A percentile compares a stretch with the other conserved stretches of the same genome.
Conservation (phyloP, 164 flowering plant species). For the Umbellularia californica region DNA sequence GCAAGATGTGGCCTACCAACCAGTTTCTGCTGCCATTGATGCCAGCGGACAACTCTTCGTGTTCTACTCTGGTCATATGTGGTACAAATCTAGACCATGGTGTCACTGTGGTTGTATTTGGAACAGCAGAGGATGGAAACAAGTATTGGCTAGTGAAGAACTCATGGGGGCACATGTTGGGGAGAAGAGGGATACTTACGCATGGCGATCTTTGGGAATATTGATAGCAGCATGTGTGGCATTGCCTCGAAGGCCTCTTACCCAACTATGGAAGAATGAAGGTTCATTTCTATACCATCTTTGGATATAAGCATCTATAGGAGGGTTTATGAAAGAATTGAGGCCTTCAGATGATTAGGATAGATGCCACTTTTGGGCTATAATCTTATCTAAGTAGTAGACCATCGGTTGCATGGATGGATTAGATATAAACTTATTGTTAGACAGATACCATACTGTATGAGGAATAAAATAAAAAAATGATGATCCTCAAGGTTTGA, state of each 20-base stretch:
- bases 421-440: too few relatives aligned
- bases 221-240: conserved; percentile 22
- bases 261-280: conserved; percentile 3
- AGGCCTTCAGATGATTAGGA: too few relatives aligned
- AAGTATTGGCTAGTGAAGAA: conserved; percentile 31
- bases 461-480: neutral
- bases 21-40: conserved; percentile 15
- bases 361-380: too few relatives aligned
- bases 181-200: conserved; percentile 27
- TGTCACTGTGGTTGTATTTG: conserved; percentile 25
- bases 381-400: too few relatives aligned
- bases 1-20: conserved; percentile 11
- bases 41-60: conserved; percentile 1
- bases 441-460: too few relatives aligned
- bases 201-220: conserved; percentile 10
- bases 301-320: too few relatives aligned
- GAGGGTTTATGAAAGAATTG: too few relatives aligned
- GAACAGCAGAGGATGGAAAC: conserved; percentile 11
- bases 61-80: conserved; percentile 12
- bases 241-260: conserved; percentile 29
- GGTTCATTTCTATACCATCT: too few relatives aligned
- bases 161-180: conserved; percentile 29
- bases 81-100: conserved; percentile 19
- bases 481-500: neutral
- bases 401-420: too few relatives aligned